Conservation (phyloP, 148 eudicot species). For the Drosera capensis region DNA sequence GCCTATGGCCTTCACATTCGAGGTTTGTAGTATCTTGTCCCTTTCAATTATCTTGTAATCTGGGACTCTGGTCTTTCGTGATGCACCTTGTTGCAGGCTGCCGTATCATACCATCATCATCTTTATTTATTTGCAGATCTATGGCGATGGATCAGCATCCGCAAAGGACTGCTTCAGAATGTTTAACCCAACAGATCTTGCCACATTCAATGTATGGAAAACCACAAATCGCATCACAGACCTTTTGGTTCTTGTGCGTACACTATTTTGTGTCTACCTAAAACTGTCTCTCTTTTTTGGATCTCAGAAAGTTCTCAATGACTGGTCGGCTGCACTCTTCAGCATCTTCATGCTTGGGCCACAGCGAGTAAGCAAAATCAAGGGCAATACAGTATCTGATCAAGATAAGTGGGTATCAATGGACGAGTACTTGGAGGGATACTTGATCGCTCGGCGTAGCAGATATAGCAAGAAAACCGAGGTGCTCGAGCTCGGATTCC, state of each 20-base stretch:
- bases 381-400: constrained; percentile 16
- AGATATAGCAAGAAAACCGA: constrained; percentile 83
- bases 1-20: constrained; percentile 96
- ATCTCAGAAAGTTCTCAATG: constrained; percentile 75
- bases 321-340: constrained; percentile 84
- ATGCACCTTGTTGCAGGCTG: neutral
- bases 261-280: no score
- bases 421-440: constrained; percentile 85
- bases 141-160: constrained; percentile 72
- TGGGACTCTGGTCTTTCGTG: no score
- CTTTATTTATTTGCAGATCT: constrained; percentile 38
- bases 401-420: constrained; percentile 51
- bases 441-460: constrained; percentile 65
- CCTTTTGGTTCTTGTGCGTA: no score
- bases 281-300: no score
- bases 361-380: constrained; percentile 32
- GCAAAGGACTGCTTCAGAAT: constrained; percentile 82
- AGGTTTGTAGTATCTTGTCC: constrained; percentile 34
- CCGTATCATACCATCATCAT: neutral
- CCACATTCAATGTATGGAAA: constrained; percentile 54
- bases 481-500: constrained; percentile 83
- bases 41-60: neutral
- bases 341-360: constrained; percentile 61
- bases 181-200: constrained; percentile 76
- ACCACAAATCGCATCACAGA: no score